These are phyloP conservation scores for Cyberlindnera veronae DNA, from an alignment of 805 yeast genomes.

Conservation along the genomic window DNA sequence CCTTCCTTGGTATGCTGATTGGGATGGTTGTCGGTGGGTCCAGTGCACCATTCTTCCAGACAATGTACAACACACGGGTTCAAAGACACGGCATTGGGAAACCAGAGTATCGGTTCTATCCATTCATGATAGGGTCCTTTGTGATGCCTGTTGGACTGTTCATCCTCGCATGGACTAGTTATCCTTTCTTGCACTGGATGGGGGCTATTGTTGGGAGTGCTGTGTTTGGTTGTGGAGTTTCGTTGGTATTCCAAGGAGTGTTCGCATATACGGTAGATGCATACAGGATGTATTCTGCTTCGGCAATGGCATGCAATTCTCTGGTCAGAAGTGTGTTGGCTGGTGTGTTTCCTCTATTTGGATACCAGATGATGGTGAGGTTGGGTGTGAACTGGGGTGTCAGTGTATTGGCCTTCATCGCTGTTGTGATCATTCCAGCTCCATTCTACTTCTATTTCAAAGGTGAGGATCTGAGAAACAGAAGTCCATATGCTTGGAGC, in stretches of 20 bases:
- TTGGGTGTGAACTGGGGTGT: constrained; percentile 60
- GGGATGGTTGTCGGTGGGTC: constrained; percentile 48
- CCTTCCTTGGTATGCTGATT: constrained; percentile 55
- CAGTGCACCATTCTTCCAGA: constrained; percentile 43
- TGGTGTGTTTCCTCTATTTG: constrained; percentile 56
- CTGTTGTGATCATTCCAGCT: constrained; percentile 48
- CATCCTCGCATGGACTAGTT: constrained; percentile 76
- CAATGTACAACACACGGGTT: constrained; percentile 39
- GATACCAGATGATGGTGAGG: constrained; percentile 51
- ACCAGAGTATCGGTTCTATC: constrained; percentile 59
- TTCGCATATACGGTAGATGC: constrained; percentile 65
- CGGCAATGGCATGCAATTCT: constrained; percentile 49
- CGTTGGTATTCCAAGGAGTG: constrained; percentile 63
- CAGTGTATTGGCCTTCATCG: constrained; percentile 46
- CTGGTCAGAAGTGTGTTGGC: constrained; percentile 51
- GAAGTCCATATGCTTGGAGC: constrained; percentile 46
- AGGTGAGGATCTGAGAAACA: constrained; percentile 43
- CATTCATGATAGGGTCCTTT: constrained; percentile 64
- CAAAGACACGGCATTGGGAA: constrained; percentile 41
- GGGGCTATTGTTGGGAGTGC: constrained; percentile 68
- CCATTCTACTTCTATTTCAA: constrained; percentile 51
- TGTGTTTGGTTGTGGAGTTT: constrained; percentile 69
- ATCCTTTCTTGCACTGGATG: constrained; percentile 62
- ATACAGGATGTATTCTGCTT: constrained; percentile 51
- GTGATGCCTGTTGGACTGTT: constrained; percentile 62